phyloP scores from a whole-genome alignment of 345 rosid genomes.

The Eucalyptus microcorys region DNA sequence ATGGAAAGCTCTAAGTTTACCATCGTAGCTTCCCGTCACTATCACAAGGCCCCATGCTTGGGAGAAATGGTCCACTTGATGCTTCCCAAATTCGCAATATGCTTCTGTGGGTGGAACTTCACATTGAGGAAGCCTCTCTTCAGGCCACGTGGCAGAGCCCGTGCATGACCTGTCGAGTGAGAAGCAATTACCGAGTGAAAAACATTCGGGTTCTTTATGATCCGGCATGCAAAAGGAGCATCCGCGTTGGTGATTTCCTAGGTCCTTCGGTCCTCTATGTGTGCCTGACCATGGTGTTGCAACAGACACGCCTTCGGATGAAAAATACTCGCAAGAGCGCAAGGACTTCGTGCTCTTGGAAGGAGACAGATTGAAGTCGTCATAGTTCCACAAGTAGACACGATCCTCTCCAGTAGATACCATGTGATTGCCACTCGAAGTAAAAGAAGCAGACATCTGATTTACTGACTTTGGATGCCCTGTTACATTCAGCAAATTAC shows the following conservation, averaged over 20 bases:
- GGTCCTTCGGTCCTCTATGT: background rate
- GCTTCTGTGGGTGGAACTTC: background rate
- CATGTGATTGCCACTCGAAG: constrained; percentile 58
- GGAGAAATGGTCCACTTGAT: background rate
- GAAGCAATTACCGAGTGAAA: constrained; percentile 44
- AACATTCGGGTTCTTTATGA: constrained; percentile 19
- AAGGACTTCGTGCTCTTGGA: constrained; percentile 30
- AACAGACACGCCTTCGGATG: constrained; percentile 43
- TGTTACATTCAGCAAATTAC: constrained; percentile 5
- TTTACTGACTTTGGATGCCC: constrained; percentile 49
- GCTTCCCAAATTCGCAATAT: background rate
- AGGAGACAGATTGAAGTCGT: constrained; percentile 6
- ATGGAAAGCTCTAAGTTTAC: constrained; percentile 58
- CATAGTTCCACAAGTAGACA: constrained; percentile 69
- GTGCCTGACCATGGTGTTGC: constrained; percentile 56
- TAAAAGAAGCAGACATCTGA: constrained; percentile 73
- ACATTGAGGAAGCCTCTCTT: constrained; percentile 57
- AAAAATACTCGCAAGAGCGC: constrained; percentile 62
- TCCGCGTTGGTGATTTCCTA: background rate
- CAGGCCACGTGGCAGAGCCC: constrained; percentile 85
- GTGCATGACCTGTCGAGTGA: constrained; percentile 37
- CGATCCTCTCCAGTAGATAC: constrained; percentile 75
- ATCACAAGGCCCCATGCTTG: constrained; percentile 69
- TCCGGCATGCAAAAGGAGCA: background rate
- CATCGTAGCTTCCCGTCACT: constrained; percentile 71